Percentiles rank a stretch among this genome's conserved stretches.
phyloP scores from a whole-genome alignment of 495 filamentous ascomycete species.

The Hypoxylon lenormandii region DNA sequence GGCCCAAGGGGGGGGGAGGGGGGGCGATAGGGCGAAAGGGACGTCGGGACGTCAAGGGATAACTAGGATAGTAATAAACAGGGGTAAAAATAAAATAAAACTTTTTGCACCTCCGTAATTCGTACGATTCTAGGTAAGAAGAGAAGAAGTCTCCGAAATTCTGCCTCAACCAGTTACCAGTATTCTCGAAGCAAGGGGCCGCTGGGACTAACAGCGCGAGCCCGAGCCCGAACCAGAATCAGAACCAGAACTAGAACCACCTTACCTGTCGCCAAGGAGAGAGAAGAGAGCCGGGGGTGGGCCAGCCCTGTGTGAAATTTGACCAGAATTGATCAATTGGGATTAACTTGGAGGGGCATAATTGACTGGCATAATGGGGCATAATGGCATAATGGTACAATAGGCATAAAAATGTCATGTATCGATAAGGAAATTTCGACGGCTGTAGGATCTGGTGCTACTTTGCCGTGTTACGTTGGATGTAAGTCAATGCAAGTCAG shows the following conservation, averaged over 20 bases:
- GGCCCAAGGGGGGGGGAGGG: no score
- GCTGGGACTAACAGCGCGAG: no score
- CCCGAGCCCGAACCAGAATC: no score
- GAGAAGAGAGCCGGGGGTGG: not conserved
- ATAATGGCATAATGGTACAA: not conserved
- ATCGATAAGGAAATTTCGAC: conserved; percentile 43
- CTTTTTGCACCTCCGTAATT: conserved; percentile 11
- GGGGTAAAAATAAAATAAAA: conserved; percentile 11
- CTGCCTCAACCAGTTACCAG: conserved; percentile 2
- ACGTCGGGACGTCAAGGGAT: conserved; percentile 22
- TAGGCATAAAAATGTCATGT: conserved; percentile 7
- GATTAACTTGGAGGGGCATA: not conserved
- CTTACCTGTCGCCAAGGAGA: no score
- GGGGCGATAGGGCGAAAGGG: conserved; percentile 31
- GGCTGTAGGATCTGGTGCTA: conserved; percentile 41
- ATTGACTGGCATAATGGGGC: not conserved
- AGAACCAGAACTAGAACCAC: no score
- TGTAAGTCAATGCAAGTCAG: conserved; percentile 38
- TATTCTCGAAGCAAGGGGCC: no score
- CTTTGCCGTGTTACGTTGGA: conserved; percentile 35
- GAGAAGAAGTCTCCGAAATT: conserved; percentile 29
- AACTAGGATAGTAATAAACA: conserved; percentile 26
- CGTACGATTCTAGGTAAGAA: not conserved
- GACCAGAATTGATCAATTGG: conserved; percentile 19
- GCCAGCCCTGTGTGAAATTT: conserved; percentile 17